These are phyloP conservation scores for Penicillium soppii DNA, from an alignment of 495 filamentous ascomycete species.

Conservation along the genomic window DNA sequence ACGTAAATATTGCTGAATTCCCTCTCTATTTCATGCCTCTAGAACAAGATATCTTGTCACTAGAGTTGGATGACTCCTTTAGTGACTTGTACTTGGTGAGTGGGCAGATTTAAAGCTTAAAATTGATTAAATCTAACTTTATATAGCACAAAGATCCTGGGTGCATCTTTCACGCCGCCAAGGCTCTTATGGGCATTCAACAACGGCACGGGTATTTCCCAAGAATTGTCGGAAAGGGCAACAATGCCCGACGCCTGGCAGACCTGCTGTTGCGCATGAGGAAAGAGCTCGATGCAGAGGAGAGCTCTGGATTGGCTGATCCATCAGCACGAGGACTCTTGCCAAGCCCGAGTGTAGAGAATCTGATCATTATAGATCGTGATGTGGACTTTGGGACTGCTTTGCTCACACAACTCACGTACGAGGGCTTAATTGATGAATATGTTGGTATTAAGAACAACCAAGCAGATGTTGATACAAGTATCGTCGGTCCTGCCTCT, in stretches of 20 bases:
- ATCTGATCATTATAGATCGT: slow-evolving; percentile 90
- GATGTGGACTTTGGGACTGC: slow-evolving; percentile 90
- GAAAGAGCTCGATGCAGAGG: slow-evolving; percentile 79
- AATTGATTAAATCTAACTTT: not conserved
- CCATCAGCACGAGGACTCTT: slow-evolving; percentile 62
- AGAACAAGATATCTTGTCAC: slow-evolving; percentile 84
- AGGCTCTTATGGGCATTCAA: slow-evolving; percentile 94
- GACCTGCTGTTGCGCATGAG: slow-evolving; percentile 93
- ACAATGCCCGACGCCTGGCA: slow-evolving; percentile 83
- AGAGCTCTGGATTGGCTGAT: slow-evolving; percentile 59
- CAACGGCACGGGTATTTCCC: slow-evolving; percentile 91
- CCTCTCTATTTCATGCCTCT: slow-evolving; percentile 87
- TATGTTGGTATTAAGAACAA: slow-evolving; percentile 84
- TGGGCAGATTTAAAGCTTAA: not conserved
- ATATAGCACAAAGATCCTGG: slow-evolving; percentile 82
- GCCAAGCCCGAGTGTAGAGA: slow-evolving; percentile 87
- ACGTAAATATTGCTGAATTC: slow-evolving; percentile 83
- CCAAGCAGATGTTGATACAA: slow-evolving; percentile 89
- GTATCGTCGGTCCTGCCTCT: slow-evolving; percentile 74
- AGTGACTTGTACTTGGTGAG: slow-evolving; percentile 79
- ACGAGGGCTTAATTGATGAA: slow-evolving; percentile 95
- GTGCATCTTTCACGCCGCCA: slow-evolving; percentile 79
- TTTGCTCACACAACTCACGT: slow-evolving; percentile 92
- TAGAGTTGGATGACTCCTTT: slow-evolving; percentile 87
- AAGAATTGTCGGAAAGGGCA: slow-evolving; percentile 92